Conservation (phyloP, 768 basidiomycete species). For the Suillus sp. region DNA sequence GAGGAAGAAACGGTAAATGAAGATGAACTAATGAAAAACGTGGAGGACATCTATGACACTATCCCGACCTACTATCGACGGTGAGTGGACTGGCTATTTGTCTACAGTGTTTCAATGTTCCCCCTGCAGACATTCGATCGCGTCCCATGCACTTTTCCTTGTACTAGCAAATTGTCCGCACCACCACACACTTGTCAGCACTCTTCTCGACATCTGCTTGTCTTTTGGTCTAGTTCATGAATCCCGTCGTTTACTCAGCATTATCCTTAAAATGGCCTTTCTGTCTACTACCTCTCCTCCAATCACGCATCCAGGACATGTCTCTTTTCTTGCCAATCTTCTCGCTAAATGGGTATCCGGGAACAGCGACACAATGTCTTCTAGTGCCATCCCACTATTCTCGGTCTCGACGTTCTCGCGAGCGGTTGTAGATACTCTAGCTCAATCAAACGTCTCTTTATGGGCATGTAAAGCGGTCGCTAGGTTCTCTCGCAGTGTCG, state of each 20-base stretch:
- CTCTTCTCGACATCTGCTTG: slow-evolving; percentile 54
- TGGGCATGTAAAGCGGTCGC: slow-evolving; percentile 49
- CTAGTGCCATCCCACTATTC: slow-evolving; percentile 18
- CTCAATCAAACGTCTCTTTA: slow-evolving; percentile 28
- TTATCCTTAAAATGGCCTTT: slow-evolving; percentile 44
- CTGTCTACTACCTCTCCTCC: slow-evolving; percentile 27
- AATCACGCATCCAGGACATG: slow-evolving; percentile 48
- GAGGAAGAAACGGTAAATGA: slow-evolving; percentile 29
- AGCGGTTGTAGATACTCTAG: slow-evolving; percentile 21
- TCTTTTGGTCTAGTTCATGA: slow-evolving; percentile 45
- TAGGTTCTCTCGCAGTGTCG: slow-evolving; percentile 37
- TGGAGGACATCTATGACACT: slow-evolving; percentile 50
- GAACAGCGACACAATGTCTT: slow-evolving; percentile 11
- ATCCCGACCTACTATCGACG: slow-evolving; percentile 55
- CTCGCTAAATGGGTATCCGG: slow-evolving; percentile 39
- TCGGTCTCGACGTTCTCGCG: slow-evolving; percentile 32
- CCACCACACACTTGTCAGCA: slow-evolving; percentile 49
- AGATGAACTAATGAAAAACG: slow-evolving; percentile 25
- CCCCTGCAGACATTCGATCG: slow-evolving; percentile 44
- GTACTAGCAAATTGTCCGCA: slow-evolving; percentile 47
- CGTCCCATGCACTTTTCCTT: slow-evolving; percentile 54
- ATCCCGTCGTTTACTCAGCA: slow-evolving; percentile 44
- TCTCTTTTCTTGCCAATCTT: slow-evolving; percentile 49
- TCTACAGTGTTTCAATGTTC: slow-evolving; percentile 11
- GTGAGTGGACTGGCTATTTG: slow-evolving; percentile 34